These are phyloP conservation scores for Selenicereus undatus DNA, from an alignment of 148 eudicot species.

Conservation along the genomic window DNA sequence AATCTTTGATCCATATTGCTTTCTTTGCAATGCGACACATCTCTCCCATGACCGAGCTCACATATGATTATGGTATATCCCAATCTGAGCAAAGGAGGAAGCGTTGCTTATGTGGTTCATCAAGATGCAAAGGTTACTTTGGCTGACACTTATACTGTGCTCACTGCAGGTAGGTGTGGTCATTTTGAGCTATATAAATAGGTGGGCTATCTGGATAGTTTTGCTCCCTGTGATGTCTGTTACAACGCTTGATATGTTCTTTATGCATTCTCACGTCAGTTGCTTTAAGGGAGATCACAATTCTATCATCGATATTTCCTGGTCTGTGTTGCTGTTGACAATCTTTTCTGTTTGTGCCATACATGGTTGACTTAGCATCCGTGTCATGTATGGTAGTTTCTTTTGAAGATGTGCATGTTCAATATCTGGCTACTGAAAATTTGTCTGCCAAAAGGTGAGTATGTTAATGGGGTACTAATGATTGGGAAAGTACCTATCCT, in stretches of 20 bases:
- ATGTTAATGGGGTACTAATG: neutral
- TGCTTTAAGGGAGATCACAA: neutral
- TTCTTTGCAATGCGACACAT: conserved; percentile 83
- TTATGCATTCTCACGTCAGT: neutral
- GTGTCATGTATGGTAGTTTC: neutral
- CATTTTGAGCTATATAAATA: neutral
- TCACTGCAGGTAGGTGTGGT: conserved; percentile 20
- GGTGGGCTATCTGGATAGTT: neutral
- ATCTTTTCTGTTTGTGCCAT: neutral
- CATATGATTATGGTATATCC: conserved; percentile 75
- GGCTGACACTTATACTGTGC: conserved; percentile 32
- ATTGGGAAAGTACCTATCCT: neutral
- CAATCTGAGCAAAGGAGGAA: conserved; percentile 55
- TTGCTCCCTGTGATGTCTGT: neutral
- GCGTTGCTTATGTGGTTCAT: conserved; percentile 70
- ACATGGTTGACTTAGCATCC: neutral
- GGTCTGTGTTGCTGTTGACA: neutral
- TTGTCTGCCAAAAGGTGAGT: too few species aligned
- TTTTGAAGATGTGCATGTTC: neutral
- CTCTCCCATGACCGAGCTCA: conserved; percentile 89
- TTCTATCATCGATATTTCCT: neutral
- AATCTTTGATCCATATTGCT: conserved; percentile 57
- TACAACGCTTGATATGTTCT: neutral
- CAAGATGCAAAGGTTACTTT: conserved; percentile 77
- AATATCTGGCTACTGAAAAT: neutral